Conservation (phyloP, 495 filamentous ascomycete genomes). For the Penicillium maclennaniae region DNA sequence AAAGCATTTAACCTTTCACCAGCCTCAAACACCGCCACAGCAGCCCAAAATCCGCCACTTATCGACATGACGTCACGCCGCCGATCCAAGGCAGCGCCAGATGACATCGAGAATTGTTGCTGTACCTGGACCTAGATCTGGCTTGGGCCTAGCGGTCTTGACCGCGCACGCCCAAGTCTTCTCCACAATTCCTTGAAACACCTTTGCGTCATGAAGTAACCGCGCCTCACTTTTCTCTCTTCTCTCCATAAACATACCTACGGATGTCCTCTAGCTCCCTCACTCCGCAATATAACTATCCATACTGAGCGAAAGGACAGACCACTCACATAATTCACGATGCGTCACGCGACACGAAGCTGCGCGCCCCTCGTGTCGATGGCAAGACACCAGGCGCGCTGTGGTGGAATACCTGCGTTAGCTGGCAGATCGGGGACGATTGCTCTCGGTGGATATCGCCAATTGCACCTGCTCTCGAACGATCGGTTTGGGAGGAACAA, state of each 20-base stretch:
- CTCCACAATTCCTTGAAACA: constrained; percentile 8
- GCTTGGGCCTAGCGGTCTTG: neutral
- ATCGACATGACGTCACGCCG: neutral
- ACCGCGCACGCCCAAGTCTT: neutral
- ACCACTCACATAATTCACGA: neutral
- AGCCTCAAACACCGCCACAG: neutral
- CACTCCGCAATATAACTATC: neutral
- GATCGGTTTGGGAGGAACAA: neutral
- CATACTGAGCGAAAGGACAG: neutral
- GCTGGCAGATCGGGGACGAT: constrained; percentile 1
- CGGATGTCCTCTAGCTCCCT: neutral
- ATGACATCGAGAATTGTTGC: neutral
- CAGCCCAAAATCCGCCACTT: neutral
- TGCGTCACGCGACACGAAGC: constrained; percentile 12
- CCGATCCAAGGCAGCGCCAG: neutral
- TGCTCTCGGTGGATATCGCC: neutral
- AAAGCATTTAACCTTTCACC: too few species aligned
- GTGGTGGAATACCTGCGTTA: neutral
- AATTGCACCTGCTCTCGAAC: neutral
- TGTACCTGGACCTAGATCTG: constrained; percentile 17
- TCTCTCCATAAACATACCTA: neutral
- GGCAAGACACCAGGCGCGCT: neutral
- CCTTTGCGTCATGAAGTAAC: constrained; percentile 26
- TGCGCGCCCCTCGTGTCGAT: constrained; percentile 12
- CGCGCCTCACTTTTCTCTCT: neutral